Conservation (phyloP, 1,284 basidiomycete species). For the Cryptococcus sp. region DNA sequence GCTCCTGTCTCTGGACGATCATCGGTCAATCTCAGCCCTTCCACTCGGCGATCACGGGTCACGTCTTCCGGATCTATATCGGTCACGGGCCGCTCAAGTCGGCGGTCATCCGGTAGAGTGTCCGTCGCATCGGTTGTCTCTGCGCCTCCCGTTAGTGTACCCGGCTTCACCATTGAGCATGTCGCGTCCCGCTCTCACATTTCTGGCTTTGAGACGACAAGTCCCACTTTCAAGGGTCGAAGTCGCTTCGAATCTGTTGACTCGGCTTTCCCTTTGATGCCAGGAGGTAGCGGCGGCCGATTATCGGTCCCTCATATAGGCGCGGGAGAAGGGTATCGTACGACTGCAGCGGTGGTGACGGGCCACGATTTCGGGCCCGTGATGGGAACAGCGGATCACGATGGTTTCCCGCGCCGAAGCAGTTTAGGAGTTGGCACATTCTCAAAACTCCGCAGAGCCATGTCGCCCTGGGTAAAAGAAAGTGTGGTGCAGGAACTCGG, state of each 20-base stretch:
- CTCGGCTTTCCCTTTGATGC: conserved; percentile 21
- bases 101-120: not conserved
- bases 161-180: conserved; percentile 15
- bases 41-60: not conserved
- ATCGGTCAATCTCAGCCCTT: conserved; percentile 10
- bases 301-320: conserved; percentile 12
- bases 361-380: not conserved
- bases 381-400: not conserved
- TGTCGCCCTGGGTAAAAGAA: conserved; percentile 2
- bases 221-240: conserved; percentile 9
- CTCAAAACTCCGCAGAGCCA: conserved; percentile 7
- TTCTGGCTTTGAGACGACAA: not conserved
- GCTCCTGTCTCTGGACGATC: not conserved
- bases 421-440: conserved; percentile 22
- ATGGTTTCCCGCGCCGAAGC: conserved; percentile 9
- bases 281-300: conserved; percentile 13
- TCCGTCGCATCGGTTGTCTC: not conserved
- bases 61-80: conserved; percentile 3
- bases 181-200: conserved; percentile 16
- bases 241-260: conserved; percentile 31
- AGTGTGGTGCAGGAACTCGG: not conserved
- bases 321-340: conserved; percentile 9
- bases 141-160: conserved; percentile 3
- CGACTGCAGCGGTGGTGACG: not conserved
- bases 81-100: not conserved